These are phyloP conservation scores for Sporothrix brasiliensis DNA, from an alignment of 2,329 filamentous ascomycete genomes.

Conservation along the genomic window DNA sequence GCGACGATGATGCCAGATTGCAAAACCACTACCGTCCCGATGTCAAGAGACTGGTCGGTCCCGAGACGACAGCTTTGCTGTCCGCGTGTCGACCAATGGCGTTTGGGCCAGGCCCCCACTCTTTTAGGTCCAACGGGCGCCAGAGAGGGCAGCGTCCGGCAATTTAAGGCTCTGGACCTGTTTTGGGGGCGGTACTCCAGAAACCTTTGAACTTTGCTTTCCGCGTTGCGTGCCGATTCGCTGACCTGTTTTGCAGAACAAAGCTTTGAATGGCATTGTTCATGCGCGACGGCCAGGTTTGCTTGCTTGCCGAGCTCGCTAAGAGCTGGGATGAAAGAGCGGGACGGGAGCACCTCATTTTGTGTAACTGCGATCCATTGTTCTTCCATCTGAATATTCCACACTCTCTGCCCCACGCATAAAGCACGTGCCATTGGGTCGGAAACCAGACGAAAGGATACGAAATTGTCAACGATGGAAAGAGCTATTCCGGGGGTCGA, in stretches of 20 bases:
- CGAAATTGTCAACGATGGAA: neutral
- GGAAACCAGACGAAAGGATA: no score
- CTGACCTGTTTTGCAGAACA: neutral
- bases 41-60: neutral
- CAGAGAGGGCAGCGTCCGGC: neutral
- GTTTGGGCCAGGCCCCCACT: neutral
- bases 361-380: neutral
- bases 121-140: neutral
- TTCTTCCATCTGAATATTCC: neutral
- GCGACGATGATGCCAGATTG: neutral
- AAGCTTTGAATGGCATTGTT: slow-evolving; percentile 5
- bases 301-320: neutral
- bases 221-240: neutral
- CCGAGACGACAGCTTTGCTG: slow-evolving; percentile 2
- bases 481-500: neutral
- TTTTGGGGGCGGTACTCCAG: neutral
- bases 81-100: neutral
- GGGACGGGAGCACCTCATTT: neutral
- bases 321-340: neutral
- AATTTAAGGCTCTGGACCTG: neutral
- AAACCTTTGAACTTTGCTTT: neutral
- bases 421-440: neutral
- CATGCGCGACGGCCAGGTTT: neutral
- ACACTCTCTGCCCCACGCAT: neutral
- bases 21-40: neutral